A percentile compares a stretch with the other conserved stretches of the same genome.
phyloP scores from a whole-genome alignment of 306 rosid genomes.

The Carpinus fangiana region DNA sequence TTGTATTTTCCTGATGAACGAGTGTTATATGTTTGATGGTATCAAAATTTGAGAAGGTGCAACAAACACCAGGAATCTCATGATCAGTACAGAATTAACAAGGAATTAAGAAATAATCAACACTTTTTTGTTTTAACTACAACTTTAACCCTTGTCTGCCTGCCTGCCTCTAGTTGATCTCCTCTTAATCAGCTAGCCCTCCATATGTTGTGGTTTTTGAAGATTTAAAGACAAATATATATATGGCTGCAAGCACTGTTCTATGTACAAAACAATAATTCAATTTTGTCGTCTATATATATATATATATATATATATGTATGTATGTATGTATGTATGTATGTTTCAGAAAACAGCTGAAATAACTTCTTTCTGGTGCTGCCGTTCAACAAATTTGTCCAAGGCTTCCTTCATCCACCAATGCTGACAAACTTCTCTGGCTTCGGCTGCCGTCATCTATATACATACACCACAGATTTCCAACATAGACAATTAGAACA shows the following conservation, averaged over 20 bases:
- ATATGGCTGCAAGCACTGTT: not conserved
- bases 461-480: not conserved
- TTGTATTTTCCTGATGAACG: not conserved
- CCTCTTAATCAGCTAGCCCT: not conserved
- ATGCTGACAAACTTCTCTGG: constrained; percentile 87
- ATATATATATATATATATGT: too few relatives aligned
- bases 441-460: constrained; percentile 72
- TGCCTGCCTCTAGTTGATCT: not conserved
- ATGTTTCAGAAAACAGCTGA: constrained; percentile 23
- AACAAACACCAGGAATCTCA: not conserved
- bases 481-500: not conserved
- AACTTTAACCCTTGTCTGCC: not conserved
- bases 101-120: too few relatives aligned
- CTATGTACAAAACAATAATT: constrained; percentile 11
- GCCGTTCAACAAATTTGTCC: constrained; percentile 71
- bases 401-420: constrained; percentile 99
- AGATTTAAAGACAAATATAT: not conserved
- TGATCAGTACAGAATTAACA: not conserved
- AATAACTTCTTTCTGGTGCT: constrained; percentile 20
- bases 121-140: not conserved
- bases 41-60: not conserved
- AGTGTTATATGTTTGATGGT: too few relatives aligned
- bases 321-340: too few relatives aligned
- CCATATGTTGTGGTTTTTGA: not conserved
- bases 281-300: not conserved